These are phyloP conservation scores for Saccharomycopsis sp. DNA, from an alignment of 805 yeast species.

Conservation along the genomic window DNA sequence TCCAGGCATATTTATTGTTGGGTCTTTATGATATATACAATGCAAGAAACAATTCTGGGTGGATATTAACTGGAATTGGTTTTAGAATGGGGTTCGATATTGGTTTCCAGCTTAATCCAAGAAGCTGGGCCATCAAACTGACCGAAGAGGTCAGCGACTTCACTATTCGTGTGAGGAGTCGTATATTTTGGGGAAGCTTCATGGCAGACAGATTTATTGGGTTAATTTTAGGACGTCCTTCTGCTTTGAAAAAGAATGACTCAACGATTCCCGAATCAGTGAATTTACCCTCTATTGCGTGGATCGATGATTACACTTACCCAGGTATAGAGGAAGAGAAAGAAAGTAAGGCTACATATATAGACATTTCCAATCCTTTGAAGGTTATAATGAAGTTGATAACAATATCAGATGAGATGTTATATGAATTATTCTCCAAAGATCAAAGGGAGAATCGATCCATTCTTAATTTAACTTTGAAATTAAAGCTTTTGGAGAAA, in stretches of 20 bases:
- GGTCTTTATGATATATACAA: constrained; percentile 58
- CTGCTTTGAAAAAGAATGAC: constrained; percentile 46
- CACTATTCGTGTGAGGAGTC: constrained; percentile 48
- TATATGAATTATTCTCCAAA: constrained; percentile 28
- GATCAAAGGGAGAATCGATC: constrained; percentile 25
- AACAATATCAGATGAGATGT: constrained; percentile 28
- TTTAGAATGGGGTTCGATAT: constrained; percentile 59
- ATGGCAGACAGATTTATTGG: constrained; percentile 60
- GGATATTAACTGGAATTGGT: constrained; percentile 59
- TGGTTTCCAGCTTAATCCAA: constrained; percentile 57
- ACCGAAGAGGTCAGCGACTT: constrained; percentile 39
- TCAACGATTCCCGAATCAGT: constrained; percentile 56
- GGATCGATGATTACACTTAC: constrained; percentile 55
- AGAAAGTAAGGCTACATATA: constrained; percentile 1
- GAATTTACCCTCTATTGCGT: constrained; percentile 53
- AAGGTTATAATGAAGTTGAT: constrained; percentile 41
- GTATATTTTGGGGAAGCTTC: constrained; percentile 64
- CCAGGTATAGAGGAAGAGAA: constrained; percentile 12
- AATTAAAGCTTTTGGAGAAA: constrained; percentile 32
- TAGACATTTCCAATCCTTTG: constrained; percentile 23
- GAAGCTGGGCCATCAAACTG: constrained; percentile 42
- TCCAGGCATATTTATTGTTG: constrained; percentile 50
- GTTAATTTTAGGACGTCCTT: constrained; percentile 52
- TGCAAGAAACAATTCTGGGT: constrained; percentile 51
- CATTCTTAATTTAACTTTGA: constrained; percentile 31